Conservation (phyloP, 805 yeast species). For the Clavispora phyllophila region DNA sequence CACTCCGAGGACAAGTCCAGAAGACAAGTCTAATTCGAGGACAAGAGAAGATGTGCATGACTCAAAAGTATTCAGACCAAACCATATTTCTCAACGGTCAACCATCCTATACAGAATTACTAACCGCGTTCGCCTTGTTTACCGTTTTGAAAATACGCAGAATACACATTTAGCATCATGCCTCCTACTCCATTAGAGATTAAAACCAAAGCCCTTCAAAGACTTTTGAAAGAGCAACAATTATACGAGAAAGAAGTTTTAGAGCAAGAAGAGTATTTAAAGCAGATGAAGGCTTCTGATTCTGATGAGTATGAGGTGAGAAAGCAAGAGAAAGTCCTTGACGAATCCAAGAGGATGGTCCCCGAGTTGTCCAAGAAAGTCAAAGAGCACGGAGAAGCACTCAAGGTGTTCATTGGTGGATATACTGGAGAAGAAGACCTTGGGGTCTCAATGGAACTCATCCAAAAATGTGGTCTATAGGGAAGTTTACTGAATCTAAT, state of each 20-base stretch:
- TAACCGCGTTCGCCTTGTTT: neutral
- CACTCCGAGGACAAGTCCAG: no score
- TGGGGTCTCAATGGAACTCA: slow-evolving; percentile 16
- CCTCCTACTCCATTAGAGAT: slow-evolving; percentile 69
- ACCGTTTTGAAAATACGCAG: neutral
- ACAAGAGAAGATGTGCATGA: no score
- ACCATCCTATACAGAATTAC: no score
- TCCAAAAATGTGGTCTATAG: neutral
- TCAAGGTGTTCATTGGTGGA: slow-evolving; percentile 35
- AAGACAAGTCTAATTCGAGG: no score
- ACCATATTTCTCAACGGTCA: no score
- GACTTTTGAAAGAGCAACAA: slow-evolving; percentile 63
- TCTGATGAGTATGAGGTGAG: slow-evolving; percentile 64
- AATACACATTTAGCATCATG: slow-evolving; percentile 31
- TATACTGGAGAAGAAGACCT: slow-evolving; percentile 33
- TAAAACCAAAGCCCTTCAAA: slow-evolving; percentile 61
- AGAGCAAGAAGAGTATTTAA: slow-evolving; percentile 49
- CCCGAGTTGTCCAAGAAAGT: slow-evolving; percentile 18
- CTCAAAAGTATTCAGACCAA: no score
- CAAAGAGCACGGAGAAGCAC: slow-evolving; percentile 27
- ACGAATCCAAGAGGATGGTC: slow-evolving; percentile 37
- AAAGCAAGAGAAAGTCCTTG: slow-evolving; percentile 34
- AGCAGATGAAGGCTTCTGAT: slow-evolving; percentile 37
- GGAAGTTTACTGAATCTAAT: neutral
- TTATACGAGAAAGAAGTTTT: slow-evolving; percentile 55